These are phyloP conservation scores for Pichia sp. DNA, from an alignment of 1,139 yeast species.

Conservation along the genomic window DNA sequence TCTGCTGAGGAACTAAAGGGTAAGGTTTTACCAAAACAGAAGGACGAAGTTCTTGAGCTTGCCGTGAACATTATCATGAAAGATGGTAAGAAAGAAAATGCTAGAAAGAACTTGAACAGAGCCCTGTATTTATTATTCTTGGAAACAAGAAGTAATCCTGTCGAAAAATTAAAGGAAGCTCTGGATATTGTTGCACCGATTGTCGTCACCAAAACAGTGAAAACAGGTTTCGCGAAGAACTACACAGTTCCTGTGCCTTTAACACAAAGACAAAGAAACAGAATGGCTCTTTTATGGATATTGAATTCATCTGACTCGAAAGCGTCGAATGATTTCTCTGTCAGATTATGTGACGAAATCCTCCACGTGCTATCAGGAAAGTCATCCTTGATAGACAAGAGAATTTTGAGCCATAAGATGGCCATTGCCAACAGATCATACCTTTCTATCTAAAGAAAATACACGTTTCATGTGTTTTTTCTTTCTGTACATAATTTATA, in stretches of 20 bases:
- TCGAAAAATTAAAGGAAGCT: slow-evolving; percentile 65
- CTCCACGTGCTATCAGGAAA: slow-evolving; percentile 72
- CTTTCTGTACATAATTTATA: slow-evolving; percentile 11
- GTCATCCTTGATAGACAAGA: slow-evolving; percentile 81
- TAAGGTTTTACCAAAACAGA: slow-evolving; percentile 55
- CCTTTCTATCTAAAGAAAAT: slow-evolving; percentile 23
- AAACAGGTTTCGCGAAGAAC: slow-evolving; percentile 84
- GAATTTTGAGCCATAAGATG: slow-evolving; percentile 74
- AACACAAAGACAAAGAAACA: slow-evolving; percentile 73
- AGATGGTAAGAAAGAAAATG: slow-evolving; percentile 81
- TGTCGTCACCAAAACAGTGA: slow-evolving; percentile 70
- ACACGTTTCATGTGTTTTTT: background rate
- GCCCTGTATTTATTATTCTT: slow-evolving; percentile 80
- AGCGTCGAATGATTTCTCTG: slow-evolving; percentile 76
- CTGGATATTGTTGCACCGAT: slow-evolving; percentile 84
- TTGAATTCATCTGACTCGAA: slow-evolving; percentile 79
- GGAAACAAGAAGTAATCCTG: slow-evolving; percentile 71
- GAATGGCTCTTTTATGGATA: slow-evolving; percentile 88
- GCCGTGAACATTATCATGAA: slow-evolving; percentile 88
- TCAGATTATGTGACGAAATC: slow-evolving; percentile 87
- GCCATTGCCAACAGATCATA: slow-evolving; percentile 81
- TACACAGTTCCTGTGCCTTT: slow-evolving; percentile 79
- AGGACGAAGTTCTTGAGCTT: slow-evolving; percentile 70
- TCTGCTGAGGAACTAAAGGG: slow-evolving; percentile 50
- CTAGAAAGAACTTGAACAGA: slow-evolving; percentile 68